phyloP scores from a whole-genome alignment of 306 rosid species.

The Vachellia collinsii region DNA sequence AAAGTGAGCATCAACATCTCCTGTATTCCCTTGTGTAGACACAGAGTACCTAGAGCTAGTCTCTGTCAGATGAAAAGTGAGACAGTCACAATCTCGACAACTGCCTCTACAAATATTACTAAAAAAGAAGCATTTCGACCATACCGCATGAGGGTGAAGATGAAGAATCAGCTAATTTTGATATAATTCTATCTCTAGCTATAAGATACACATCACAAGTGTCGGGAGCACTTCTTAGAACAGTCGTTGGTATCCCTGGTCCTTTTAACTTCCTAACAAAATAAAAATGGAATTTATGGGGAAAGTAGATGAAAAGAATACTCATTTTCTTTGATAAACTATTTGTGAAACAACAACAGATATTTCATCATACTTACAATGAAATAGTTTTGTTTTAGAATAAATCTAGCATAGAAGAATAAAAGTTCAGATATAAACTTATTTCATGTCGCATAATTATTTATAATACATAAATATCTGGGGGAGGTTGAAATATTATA shows the following conservation, averaged over 20 bases:
- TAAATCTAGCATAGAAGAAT: constrained; percentile 21
- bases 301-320: constrained; percentile 7
- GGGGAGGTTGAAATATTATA: constrained; percentile 16
- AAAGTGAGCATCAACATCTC: constrained; percentile 32
- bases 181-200: constrained; percentile 57
- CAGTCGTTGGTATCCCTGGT: constrained; percentile 64
- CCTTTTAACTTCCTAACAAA: constrained; percentile 79
- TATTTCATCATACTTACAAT: constrained; percentile 8
- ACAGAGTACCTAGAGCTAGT: constrained; percentile 37
- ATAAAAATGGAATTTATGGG: constrained; percentile 30
- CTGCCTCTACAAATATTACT: not conserved
- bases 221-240: constrained; percentile 57
- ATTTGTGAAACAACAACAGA: constrained; percentile 11
- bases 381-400: constrained; percentile 7
- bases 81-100: constrained; percentile 26
- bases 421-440: constrained; percentile 3
- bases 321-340: constrained; percentile 21
- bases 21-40: constrained; percentile 43
- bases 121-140: constrained; percentile 41
- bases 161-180: constrained; percentile 57
- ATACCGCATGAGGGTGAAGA: constrained; percentile 55
- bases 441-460: not conserved
- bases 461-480: not conserved
- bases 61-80: constrained; percentile 46
- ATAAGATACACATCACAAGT: constrained; percentile 67